These are phyloP conservation scores for Infundibulicybe gibba DNA, from an alignment of 768 basidiomycete genomes.

Conservation along the genomic window DNA sequence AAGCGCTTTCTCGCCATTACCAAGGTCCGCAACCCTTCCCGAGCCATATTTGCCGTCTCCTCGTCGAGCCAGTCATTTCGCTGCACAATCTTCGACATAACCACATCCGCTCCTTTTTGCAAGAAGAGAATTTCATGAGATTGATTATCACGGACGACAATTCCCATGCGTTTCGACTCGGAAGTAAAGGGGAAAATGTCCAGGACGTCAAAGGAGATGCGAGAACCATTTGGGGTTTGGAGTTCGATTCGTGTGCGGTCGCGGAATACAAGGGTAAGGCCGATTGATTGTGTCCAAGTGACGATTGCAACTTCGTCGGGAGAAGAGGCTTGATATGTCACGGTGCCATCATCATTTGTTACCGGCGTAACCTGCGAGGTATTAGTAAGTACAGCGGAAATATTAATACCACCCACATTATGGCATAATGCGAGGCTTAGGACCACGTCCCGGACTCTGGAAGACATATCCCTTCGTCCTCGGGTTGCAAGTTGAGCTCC, in stretches of 20 bases:
- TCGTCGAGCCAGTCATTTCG: slow-evolving; percentile 99
- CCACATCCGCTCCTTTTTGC: slow-evolving; percentile 98
- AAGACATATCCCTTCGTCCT: slow-evolving; percentile 92
- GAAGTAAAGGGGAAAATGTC: slow-evolving; percentile 98
- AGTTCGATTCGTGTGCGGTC: slow-evolving; percentile 91
- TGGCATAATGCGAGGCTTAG: slow-evolving; percentile 93
- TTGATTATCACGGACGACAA: slow-evolving; percentile 79
- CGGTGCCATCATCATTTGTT: slow-evolving; percentile 87
- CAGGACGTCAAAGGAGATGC: slow-evolving; percentile 78
- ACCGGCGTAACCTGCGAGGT: slow-evolving; percentile 87
- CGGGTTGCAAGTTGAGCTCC: slow-evolving; percentile 81
- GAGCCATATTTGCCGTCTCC: slow-evolving; percentile 97
- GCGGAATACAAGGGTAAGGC: slow-evolving; percentile 82
- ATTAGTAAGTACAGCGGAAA: neutral
- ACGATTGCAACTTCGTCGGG: slow-evolving; percentile 99
- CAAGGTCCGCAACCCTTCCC: slow-evolving; percentile 91
- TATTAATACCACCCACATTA: slow-evolving; percentile 56
- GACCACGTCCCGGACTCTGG: slow-evolving; percentile 88
- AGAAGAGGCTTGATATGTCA: slow-evolving; percentile 98
- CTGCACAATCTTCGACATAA: slow-evolving; percentile 93
- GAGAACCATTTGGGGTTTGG: slow-evolving; percentile 61
- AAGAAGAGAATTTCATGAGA: slow-evolving; percentile 83
- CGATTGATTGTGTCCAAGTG: slow-evolving; percentile 94
- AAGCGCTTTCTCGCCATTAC: slow-evolving; percentile 87
- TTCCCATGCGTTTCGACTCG: slow-evolving; percentile 99